Evolutionary conservation across 371 early-diverging fungal species (phyloP).

Genomic region (Cokeromyces recurvatus): DNA sequence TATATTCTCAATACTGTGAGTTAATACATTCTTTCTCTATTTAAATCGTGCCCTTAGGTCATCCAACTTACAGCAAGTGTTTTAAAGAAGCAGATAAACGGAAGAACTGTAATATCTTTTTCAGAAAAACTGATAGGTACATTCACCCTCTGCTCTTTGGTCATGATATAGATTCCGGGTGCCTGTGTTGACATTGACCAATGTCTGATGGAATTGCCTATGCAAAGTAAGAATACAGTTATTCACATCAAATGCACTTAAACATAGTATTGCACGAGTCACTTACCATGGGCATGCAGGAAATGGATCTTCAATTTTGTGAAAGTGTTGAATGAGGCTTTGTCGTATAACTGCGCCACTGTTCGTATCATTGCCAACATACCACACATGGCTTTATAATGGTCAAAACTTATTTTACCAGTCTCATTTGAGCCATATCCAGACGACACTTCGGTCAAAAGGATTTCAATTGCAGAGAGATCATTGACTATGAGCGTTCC

Average conservation of each 20-base stretch:
- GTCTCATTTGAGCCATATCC: constrained; percentile 12
- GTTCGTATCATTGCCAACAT: constrained; percentile 28
- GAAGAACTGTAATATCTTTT: constrained; percentile 21
- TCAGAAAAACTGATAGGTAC: constrained; percentile 20
- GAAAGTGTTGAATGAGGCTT: constrained; percentile 23
- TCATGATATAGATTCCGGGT: constrained; percentile 24
- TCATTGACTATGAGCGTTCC: constrained; percentile 12
- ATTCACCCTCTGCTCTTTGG: constrained; percentile 24
- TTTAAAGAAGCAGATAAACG: constrained; percentile 27
- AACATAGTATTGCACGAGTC: constrained; percentile 15
- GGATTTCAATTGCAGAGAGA: constrained; percentile 16
- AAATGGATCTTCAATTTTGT: constrained; percentile 22
- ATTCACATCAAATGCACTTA: constrained; percentile 8
- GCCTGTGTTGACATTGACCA: constrained; percentile 27
- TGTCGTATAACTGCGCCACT: constrained; percentile 17
- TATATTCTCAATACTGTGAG: constrained; percentile 22
- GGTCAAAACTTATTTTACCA: constrained; percentile 18
- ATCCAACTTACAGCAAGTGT: constrained; percentile 28
- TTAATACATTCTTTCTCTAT: constrained; percentile 17
- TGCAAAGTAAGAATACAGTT: constrained; percentile 19
- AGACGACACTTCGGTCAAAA: constrained; percentile 20
- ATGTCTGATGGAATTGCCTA: constrained; percentile 21
- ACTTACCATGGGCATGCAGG: constrained; percentile 25
- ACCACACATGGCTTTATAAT: constrained; percentile 27
- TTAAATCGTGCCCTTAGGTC: constrained; percentile 18